These are phyloP conservation scores for Pichia californica DNA, from an alignment of 805 yeast species.

Conservation along the genomic window DNA sequence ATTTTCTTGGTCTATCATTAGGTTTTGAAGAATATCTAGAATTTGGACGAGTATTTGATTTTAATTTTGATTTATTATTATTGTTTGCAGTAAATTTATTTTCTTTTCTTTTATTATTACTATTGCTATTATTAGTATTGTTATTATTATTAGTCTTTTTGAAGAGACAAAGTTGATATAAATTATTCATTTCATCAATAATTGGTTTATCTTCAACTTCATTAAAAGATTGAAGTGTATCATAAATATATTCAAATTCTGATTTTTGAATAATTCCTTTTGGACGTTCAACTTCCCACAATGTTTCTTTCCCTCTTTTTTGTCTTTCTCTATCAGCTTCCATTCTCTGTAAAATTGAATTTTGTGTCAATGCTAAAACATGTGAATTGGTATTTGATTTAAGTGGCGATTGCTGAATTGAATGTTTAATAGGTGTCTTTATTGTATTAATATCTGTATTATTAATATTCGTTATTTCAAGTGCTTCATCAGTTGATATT, in stretches of 20 bases:
- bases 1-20: no score
- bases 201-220: slow-evolving; percentile 18
- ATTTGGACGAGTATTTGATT: no score
- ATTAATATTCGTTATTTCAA: background rate
- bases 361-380: slow-evolving; percentile 17
- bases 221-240: slow-evolving; percentile 15
- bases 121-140: background rate
- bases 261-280: slow-evolving; percentile 14
- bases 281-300: slow-evolving; percentile 63
- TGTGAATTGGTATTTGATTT: background rate
- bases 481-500: slow-evolving; percentile 3
- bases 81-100: background rate
- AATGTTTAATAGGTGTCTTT: background rate
- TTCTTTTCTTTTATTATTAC: background rate
- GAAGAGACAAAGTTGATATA: slow-evolving; percentile 8
- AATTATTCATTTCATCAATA: slow-evolving; percentile 21
- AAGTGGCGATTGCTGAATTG: background rate
- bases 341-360: slow-evolving; percentile 69
- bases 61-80: no score
- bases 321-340: slow-evolving; percentile 92
- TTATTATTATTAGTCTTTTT: background rate
- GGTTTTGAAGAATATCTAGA: background rate
- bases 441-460: background rate
- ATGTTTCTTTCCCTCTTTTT: slow-evolving; percentile 72
- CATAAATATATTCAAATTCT: slow-evolving; percentile 30